Percentiles rank a stretch among this genome's conserved stretches.
These are phyloP conservation scores for Trametopsis cervina DNA, from an alignment of 768 basidiomycete genomes.

Conservation along the genomic window DNA sequence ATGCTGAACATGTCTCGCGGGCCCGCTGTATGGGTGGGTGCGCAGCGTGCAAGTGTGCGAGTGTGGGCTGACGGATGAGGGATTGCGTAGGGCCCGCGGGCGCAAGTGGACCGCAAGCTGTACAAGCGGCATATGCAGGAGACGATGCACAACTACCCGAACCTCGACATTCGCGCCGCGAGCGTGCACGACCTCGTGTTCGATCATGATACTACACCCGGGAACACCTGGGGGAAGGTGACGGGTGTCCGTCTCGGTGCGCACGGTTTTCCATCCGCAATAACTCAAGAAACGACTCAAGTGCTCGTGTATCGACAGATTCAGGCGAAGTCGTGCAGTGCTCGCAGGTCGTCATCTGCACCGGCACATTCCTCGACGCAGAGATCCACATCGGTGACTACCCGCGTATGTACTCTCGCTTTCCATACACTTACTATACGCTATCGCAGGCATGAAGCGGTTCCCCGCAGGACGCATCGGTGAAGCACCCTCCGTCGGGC, in stretches of 20 bases:
- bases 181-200: conserved; percentile 78
- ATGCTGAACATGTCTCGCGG: conserved; percentile 83
- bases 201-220: conserved; percentile 30
- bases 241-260: conserved; percentile 64
- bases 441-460: conserved; percentile 50
- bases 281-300: not conserved
- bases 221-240: conserved; percentile 43
- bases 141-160: conserved; percentile 54
- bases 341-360: conserved; percentile 80
- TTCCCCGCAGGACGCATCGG: conserved; percentile 75
- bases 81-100: conserved; percentile 79
- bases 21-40: conserved; percentile 83
- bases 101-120: conserved; percentile 80
- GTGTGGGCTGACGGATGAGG: too few relatives aligned
- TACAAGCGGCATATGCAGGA: conserved; percentile 83
- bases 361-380: conserved; percentile 86
- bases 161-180: conserved; percentile 61
- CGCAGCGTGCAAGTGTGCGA: too few relatives aligned
- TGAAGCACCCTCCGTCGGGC: conserved; percentile 63
- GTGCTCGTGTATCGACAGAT: too few relatives aligned
- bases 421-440: not conserved
- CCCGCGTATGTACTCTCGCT: too few relatives aligned
- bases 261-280: conserved; percentile 4
- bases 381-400: conserved; percentile 82
- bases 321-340: conserved; percentile 69